A percentile compares a stretch with the other conserved stretches of the same genome.
Evolutionary conservation across 306 rosid species (phyloP).

Genomic region (Abrus pulchellus): DNA sequence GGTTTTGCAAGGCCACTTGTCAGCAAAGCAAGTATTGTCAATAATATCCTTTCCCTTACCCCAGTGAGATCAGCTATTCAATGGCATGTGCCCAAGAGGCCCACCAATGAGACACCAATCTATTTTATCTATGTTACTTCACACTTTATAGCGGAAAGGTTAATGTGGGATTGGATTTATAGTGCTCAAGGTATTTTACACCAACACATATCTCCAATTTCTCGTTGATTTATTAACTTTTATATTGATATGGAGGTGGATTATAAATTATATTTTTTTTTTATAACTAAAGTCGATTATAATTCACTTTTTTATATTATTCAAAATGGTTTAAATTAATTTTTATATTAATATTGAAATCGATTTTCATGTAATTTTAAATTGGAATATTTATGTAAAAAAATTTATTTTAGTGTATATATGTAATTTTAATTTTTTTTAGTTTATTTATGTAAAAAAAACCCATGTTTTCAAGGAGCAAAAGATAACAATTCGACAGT

Average conservation of each 20-base stretch:
- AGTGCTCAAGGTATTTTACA: slow-evolving; percentile 23
- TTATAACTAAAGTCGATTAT: too few relatives aligned
- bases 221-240: slow-evolving; percentile 11
- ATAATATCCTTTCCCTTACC: slow-evolving; percentile 40
- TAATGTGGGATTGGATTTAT: slow-evolving; percentile 7
- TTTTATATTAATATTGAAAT: too few relatives aligned
- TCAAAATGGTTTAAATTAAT: too few relatives aligned
- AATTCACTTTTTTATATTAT: too few relatives aligned
- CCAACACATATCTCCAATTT: slow-evolving; percentile 17
- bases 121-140: slow-evolving; percentile 16
- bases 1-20: slow-evolving; percentile 25
- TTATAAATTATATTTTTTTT: too few relatives aligned
- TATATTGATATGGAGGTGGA: too few relatives aligned
- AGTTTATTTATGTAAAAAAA: too few relatives aligned
- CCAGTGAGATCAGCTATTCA: slow-evolving; percentile 41
- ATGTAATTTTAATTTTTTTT: too few relatives aligned
- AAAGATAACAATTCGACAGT: too few relatives aligned
- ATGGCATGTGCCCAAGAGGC: slow-evolving; percentile 50
- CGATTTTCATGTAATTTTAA: too few relatives aligned
- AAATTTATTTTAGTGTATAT: too few relatives aligned
- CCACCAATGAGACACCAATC: slow-evolving; percentile 44
- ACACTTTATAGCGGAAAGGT: slow-evolving; percentile 29
- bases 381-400: too few relatives aligned
- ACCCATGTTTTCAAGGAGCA: background rate
- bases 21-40: slow-evolving; percentile 41